Evolutionary conservation across 208 protist genomes (phyloP).

Genomic region (Phytomonas sp.): DNA sequence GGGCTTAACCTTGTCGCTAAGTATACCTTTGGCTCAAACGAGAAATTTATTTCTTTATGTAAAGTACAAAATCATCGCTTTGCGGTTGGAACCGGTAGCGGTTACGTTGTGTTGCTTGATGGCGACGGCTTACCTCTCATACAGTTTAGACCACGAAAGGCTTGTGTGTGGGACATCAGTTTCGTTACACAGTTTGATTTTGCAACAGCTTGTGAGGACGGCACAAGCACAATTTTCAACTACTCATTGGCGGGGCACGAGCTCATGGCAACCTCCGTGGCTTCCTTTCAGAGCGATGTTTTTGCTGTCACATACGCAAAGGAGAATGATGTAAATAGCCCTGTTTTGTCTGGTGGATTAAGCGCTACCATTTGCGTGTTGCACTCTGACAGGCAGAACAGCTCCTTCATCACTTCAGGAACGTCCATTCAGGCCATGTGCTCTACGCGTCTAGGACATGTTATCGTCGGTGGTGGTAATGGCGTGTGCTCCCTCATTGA

Average conservation of each 20-base stretch:
- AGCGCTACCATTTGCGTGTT: conserved; percentile 82
- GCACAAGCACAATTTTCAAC: conserved; percentile 82
- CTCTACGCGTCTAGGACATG: conserved; percentile 49
- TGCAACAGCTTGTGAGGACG: conserved; percentile 79
- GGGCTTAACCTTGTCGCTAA: conserved; percentile 72
- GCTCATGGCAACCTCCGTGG: conserved; percentile 68
- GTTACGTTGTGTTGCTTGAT: conserved; percentile 84
- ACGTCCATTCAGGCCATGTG: conserved; percentile 85
- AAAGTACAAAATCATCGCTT: conserved; percentile 74
- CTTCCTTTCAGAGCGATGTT: conserved; percentile 83
- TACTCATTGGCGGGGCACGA: conserved; percentile 76
- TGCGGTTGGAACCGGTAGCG: conserved; percentile 81
- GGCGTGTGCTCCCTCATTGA: conserved; percentile 75
- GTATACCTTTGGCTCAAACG: conserved; percentile 74
- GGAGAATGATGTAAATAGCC: conserved; percentile 53
- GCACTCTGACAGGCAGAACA: conserved; percentile 80
- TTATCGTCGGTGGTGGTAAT: conserved; percentile 77
- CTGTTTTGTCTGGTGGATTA: conserved; percentile 77
- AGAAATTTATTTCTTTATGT: conserved; percentile 87
- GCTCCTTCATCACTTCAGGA: conserved; percentile 73
- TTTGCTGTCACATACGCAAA: conserved; percentile 83
- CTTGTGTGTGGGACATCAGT: conserved; percentile 84
- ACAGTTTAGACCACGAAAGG: conserved; percentile 82
- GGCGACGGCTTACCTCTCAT: conserved; percentile 77
- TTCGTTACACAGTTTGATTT: conserved; percentile 83